Evolutionary conservation across 441 rosid species (phyloP).

Genomic region (Populus hybrid): DNA sequence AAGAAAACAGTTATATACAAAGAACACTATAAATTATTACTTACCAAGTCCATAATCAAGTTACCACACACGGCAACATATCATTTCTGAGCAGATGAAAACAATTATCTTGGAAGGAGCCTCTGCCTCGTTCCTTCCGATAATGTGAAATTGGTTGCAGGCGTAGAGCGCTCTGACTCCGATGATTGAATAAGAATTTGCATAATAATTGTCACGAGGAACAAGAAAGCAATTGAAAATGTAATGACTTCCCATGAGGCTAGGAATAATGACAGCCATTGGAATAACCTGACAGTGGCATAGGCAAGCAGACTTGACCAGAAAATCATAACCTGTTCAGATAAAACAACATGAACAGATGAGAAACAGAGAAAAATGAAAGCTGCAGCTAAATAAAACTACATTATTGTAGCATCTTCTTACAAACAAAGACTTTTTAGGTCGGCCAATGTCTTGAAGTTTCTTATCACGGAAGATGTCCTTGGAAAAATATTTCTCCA

Average conservation of each 20-base stretch:
- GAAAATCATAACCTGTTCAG: constrained; percentile 47
- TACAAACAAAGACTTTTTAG: constrained; percentile 55
- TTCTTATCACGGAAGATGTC: constrained; percentile 46
- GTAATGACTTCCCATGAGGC: constrained; percentile 49
- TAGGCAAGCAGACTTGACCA: constrained; percentile 45
- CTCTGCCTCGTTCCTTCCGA: constrained; percentile 30
- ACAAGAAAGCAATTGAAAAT: constrained; percentile 32
- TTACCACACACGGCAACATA: background rate
- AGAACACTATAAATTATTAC: background rate
- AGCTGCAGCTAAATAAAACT: background rate
- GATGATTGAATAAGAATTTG: constrained; percentile 62
- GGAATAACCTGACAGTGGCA: constrained; percentile 37
- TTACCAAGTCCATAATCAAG: background rate
- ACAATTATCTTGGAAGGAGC: constrained; percentile 18
- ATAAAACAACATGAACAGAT: background rate
- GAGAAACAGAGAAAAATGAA: background rate
- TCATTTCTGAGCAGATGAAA: background rate
- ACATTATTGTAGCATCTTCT: constrained; percentile 13
- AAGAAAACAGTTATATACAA: background rate
- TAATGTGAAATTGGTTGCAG: constrained; percentile 22
- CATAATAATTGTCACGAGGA: constrained; percentile 49
- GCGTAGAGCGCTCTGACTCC: constrained; percentile 55
- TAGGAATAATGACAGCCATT: constrained; percentile 35
- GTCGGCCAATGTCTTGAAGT: constrained; percentile 38
- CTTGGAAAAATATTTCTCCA: constrained; percentile 44